Percentiles rank a stretch among this genome's conserved stretches.
These are phyloP conservation scores for Claviceps africana DNA, from an alignment of 2,329 filamentous ascomycete species.

Conservation along the genomic window DNA sequence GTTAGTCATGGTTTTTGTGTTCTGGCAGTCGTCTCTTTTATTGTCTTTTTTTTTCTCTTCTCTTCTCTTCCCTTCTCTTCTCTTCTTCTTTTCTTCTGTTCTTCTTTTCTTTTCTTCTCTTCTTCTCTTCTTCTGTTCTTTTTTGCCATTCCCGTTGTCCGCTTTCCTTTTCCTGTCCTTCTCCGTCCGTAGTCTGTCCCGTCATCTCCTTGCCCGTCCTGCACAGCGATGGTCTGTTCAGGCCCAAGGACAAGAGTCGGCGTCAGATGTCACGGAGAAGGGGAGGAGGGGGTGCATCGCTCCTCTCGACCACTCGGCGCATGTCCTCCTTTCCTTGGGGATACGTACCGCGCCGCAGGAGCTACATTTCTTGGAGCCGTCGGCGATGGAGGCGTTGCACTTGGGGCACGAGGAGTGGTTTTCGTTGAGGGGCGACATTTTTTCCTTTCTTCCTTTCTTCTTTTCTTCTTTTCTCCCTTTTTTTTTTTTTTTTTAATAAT, in stretches of 20 bases:
- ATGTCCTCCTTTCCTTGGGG: background rate
- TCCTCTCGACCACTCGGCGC: too few relatives aligned
- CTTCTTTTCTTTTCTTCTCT: background rate
- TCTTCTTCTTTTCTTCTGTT: background rate
- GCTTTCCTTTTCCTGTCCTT: background rate
- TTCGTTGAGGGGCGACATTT: background rate
- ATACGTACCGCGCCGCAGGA: constrained; percentile 43
- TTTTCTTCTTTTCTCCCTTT: background rate
- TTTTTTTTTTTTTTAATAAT: background rate
- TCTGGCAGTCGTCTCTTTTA: background rate
- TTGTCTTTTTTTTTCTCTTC: background rate
- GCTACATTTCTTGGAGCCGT: constrained; percentile 36
- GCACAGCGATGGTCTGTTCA: too few relatives aligned
- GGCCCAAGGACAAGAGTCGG: too few relatives aligned
- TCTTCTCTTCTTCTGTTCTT: too few relatives aligned
- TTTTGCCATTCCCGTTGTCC: too few relatives aligned
- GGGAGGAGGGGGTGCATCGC: too few relatives aligned
- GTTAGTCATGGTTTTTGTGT: background rate
- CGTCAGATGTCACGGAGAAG: too few relatives aligned
- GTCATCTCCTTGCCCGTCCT: too few relatives aligned
- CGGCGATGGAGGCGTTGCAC: constrained; percentile 34
- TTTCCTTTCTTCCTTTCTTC: background rate
- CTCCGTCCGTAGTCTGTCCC: too few relatives aligned
- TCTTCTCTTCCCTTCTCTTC: background rate
- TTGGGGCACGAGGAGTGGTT: constrained; percentile 37